Base-by-base conservation (phyloP, 306 rosid species). In the Vigna unguiculata region DNA sequence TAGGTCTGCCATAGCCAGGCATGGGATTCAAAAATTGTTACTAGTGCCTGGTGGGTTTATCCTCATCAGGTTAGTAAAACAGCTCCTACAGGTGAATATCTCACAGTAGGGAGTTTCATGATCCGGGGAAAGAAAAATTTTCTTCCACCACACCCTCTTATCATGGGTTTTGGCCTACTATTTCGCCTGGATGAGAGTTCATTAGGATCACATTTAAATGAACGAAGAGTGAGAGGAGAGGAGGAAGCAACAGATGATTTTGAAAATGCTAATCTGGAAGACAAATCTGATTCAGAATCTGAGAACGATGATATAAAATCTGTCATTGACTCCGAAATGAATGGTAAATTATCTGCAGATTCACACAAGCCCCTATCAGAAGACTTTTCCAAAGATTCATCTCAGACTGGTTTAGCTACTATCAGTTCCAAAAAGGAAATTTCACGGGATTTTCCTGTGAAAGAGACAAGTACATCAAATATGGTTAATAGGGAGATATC, bases 21-120 rank as follows among this genome's bases (percentile, higher is more conserved):
- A 63, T 95, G 99, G 99, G 97, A 95, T 86, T 90, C 98, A n/a
- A 95, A 95, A 82, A 95, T 95, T 65, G 97, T 95, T 81, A 95
- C 98, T 7, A 95, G 99, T 85, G 98, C 99, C 84, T 95, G 97
- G 99, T 95, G 99, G 97, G 99, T 92, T 86, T 85, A 89, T 84
- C 97, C 97, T 73, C 89, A 91, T 80, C 99, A 95, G 83, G 99
- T 95, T 69, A 95, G 96, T 86, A 95, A 95, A 92, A 95, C 99
- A 80, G 99, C 99, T 76, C 99, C 99, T 55, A 92, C 97, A 2
- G 99, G 98, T 74, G 99, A 95, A 82, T 95, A 95, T 87, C 97
- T 95, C 69, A 95, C 99, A 55, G 97, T 91, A 40, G 99, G 99
- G 61, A 95, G 99, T 87, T 95, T 95, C 80, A 95, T 95, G 97